Conservation (phyloP, 371 early-diverging fungal genomes). For the Mortierella sp. region DNA sequence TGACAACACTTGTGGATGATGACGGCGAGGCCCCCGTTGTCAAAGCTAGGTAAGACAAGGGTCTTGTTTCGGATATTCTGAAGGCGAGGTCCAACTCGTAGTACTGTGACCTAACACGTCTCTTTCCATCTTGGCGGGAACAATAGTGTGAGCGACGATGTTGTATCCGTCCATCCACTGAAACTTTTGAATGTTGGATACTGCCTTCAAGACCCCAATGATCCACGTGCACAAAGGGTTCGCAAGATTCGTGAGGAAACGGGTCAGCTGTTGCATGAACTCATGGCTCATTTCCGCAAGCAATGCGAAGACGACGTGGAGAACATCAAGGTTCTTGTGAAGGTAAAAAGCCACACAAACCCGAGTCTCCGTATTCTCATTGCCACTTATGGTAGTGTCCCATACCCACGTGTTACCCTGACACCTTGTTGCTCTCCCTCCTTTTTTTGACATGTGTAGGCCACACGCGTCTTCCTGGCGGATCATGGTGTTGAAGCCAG, state of each 20-base stretch:
- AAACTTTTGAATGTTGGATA: constrained; percentile 66
- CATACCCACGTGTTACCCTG: too few relatives aligned
- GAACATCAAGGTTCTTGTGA: constrained; percentile 74
- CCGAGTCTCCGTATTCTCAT: too few relatives aligned
- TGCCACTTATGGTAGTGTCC: too few relatives aligned
- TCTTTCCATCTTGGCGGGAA: too few relatives aligned
- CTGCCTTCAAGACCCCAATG: constrained; percentile 64
- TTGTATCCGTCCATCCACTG: constrained; percentile 38
- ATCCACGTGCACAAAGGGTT: constrained; percentile 59
- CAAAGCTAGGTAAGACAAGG: constrained; percentile 35
- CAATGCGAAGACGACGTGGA: constrained; percentile 81
- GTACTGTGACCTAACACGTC: too few relatives aligned
- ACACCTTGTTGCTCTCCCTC: too few relatives aligned
- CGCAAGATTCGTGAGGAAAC: constrained; percentile 61
- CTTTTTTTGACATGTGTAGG: constrained; percentile 26
- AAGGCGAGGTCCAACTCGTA: too few relatives aligned
- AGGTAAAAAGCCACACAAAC: constrained; percentile 31
- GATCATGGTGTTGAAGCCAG: constrained; percentile 74
- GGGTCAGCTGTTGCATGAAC: constrained; percentile 64
- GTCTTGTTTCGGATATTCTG: not conserved
- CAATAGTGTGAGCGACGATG: constrained; percentile 58
- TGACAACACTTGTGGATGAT: constrained; percentile 60
- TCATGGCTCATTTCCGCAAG: constrained; percentile 61
- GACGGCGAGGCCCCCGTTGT: constrained; percentile 61
- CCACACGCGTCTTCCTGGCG: constrained; percentile 65